Evolutionary conservation across 768 basidiomycete genomes (phyloP).

Genomic region (Botryobasidium botryosum): DNA sequence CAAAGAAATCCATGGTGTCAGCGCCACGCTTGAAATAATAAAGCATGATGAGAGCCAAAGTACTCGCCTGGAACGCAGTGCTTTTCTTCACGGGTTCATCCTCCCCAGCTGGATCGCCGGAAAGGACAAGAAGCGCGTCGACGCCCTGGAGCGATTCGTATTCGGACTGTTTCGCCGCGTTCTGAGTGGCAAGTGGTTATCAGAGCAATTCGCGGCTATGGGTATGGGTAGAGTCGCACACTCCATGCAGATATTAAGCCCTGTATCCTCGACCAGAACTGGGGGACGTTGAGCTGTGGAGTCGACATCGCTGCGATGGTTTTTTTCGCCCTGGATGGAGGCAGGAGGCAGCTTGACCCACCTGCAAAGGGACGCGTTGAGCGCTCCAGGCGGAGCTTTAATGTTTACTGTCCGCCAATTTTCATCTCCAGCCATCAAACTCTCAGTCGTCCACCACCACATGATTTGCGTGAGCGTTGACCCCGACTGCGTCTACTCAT

Average conservation of each 20-base stretch:
- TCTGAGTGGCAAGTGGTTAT: not conserved
- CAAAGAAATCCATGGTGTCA: conserved; percentile 9
- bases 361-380: too few relatives aligned
- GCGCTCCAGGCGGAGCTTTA: too few relatives aligned
- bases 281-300: conserved; percentile 8
- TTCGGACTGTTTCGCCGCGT: conserved; percentile 23
- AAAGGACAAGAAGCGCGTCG: conserved; percentile 52
- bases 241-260: conserved; percentile 5
- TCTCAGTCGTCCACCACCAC: too few relatives aligned
- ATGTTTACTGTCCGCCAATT: too few relatives aligned
- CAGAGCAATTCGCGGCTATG: not conserved
- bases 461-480: too few relatives aligned
- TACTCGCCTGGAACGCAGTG: conserved; percentile 71
- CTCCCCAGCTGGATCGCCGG: conserved; percentile 67
- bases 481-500: too few relatives aligned
- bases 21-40: not conserved
- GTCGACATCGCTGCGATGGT: too few relatives aligned
- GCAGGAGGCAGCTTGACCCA: too few relatives aligned
- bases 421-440: too few relatives aligned
- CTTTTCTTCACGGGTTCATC: conserved; percentile 87
- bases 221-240: not conserved
- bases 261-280: conserved; percentile 5
- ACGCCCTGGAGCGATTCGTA: conserved; percentile 47
- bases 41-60: conserved; percentile 5
- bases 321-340: too few relatives aligned